Base-by-base conservation (phyloP, 2,329 filamentous ascomycete genomes). In the Pseudocercospora ulei region DNA sequence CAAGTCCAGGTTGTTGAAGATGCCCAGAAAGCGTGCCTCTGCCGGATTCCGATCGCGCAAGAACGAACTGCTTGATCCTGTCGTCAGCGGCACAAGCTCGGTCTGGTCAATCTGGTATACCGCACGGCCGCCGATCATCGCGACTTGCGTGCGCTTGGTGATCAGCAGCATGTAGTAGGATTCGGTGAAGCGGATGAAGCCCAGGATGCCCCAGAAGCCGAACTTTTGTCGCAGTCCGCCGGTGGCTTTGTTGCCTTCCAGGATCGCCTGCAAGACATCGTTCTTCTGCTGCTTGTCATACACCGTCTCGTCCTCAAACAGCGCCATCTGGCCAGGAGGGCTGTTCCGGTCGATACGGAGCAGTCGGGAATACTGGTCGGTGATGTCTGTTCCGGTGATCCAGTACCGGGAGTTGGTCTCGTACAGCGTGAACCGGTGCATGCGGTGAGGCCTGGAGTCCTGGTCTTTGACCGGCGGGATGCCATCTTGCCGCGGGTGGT, bases 351-450 rank as follows among this genome's bases (percentile, higher is more conserved):
- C 88, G 52, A 98, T 92, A 62, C 96, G 95, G 57, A 98, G 66
- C 40, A 98, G 85, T 35, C 87, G 78, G 62, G 90, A 96, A 16
- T 82, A 77, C 54, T 76, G 80, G 61, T 96, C 90, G 51, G 85
- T 79, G 39, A 94, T 76, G 58, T 98, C 90, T 35, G 83, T 82
- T 8, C 90, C 90, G 11, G 96, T 85, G 48, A 98, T 80, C 61
- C 95, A 98, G 62, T 90, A 98, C 36, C 85, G 76, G 39, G 80
- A 85, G 7, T 84, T 82, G 2, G 90, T 98, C 66, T 98, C 90
- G 62, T 98, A 96, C 13, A 98, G 67, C n/a, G 83, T 90, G 62
- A 94, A 96, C 56, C 90, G 92, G 67, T 95, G 86, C 85, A 98
- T 94, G 8, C 58, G 50, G 45, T 57, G 56, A 3, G 52, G 50